phyloP scores from a whole-genome alignment of 2,329 filamentous ascomycete genomes.

The Graphilbum ipis-grandicollis region DNA sequence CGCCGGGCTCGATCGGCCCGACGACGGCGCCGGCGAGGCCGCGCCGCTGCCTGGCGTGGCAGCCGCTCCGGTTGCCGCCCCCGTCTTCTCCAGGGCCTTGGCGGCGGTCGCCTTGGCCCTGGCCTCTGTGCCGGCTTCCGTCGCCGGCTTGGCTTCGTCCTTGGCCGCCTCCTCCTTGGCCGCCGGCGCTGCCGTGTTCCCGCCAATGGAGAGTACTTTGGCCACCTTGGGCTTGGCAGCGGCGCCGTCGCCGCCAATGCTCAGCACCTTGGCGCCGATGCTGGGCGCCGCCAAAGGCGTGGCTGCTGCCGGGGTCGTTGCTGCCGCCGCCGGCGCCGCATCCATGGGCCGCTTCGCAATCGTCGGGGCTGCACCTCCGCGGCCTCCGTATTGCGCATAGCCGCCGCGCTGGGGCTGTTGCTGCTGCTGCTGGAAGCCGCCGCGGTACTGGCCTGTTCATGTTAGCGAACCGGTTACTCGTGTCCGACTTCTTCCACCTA shows the following conservation, averaged over 20 bases:
- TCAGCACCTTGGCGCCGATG: constrained; percentile 45
- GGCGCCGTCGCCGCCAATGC: constrained; percentile 40
- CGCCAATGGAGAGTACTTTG: constrained; percentile 64
- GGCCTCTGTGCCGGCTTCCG: constrained; percentile 16
- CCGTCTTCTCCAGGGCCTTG: constrained; percentile 61
- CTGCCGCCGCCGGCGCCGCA: constrained; percentile 22
- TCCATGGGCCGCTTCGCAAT: constrained; percentile 46
- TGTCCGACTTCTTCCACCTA: background rate
- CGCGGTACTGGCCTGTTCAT: constrained; percentile 15
- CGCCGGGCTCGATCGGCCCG: constrained; percentile 69
- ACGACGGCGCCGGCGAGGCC: constrained; percentile 66
- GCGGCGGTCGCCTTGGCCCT: constrained; percentile 17
- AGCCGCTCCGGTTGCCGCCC: constrained; percentile 19
- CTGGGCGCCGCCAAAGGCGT: constrained; percentile 34
- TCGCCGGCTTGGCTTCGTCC: constrained; percentile 11
- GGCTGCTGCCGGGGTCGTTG: constrained; percentile 23
- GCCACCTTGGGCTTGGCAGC: constrained; percentile 35
- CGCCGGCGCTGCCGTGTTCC: constrained; percentile 20
- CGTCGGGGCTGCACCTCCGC: constrained; percentile 32
- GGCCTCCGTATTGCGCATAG: constrained; percentile 7
- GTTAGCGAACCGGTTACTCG: no score
- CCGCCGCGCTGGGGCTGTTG: constrained; percentile 17
- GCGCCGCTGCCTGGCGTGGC: constrained; percentile 54
- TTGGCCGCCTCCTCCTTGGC: constrained; percentile 12
- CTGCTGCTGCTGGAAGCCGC: constrained; percentile 18